Conservation (phyloP, 345 rosid genomes). For the Sonneratia alba region DNA sequence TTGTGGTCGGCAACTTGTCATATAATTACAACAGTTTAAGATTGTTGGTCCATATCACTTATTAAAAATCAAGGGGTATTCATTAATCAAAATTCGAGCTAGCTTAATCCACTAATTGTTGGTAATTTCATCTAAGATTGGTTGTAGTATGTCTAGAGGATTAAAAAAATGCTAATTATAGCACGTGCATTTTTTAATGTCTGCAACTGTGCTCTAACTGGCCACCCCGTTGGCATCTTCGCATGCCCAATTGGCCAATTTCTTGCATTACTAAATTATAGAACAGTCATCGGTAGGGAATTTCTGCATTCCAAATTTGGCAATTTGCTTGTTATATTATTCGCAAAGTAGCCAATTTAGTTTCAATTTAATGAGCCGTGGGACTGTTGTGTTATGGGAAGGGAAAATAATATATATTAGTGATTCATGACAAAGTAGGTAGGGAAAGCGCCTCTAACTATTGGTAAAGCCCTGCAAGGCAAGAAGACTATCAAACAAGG, state of each 20-base stretch:
- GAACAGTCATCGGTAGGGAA: background rate
- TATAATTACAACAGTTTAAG: no score
- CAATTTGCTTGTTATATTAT: background rate
- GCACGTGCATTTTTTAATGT: background rate
- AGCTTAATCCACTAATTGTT: no score
- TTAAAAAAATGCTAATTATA: background rate
- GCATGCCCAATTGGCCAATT: conserved; percentile 1
- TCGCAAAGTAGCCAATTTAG: background rate
- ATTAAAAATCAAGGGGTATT: no score
- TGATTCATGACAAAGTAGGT: no score
- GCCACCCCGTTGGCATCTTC: background rate
- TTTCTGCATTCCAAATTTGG: background rate
- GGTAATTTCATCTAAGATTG: no score
- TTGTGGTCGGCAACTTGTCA: no score
- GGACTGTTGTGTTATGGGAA: no score
- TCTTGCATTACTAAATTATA: no score
- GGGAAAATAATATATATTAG: no score
- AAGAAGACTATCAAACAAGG: background rate
- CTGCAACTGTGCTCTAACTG: background rate
- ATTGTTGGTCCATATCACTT: no score
- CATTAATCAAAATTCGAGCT: no score
- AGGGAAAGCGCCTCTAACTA: no score
- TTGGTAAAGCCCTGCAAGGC: background rate
- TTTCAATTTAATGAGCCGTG: background rate
- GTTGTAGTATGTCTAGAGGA: background rate